These are phyloP conservation scores for Aleurites moluccanus DNA, from an alignment of 441 rosid species.

Conservation along the genomic window DNA sequence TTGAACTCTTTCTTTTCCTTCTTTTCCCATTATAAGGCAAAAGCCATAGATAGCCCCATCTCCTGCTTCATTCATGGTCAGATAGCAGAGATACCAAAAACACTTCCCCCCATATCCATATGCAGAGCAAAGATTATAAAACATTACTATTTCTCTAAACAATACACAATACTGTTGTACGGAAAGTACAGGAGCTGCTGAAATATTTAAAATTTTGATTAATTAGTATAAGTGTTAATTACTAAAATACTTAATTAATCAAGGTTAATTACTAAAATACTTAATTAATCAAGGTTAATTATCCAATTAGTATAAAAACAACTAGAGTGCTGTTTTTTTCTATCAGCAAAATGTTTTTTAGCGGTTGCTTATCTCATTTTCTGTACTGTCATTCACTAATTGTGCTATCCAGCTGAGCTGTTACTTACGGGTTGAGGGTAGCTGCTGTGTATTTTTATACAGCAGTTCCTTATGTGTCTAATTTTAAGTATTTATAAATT, in stretches of 20 bases:
- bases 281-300: neutral
- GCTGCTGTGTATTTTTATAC: too few relatives aligned
- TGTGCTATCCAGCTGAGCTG: conserved; percentile 26
- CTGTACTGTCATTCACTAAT: conserved; percentile 10
- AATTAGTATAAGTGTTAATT: neutral
- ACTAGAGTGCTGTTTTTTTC: conserved; percentile 6
- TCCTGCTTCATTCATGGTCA: conserved; percentile 30
- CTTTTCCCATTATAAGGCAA: conserved; percentile 11
- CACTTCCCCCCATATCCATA: conserved; percentile 29
- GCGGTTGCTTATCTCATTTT: conserved; percentile 23
- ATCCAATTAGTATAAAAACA: neutral
- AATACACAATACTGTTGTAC: conserved; percentile 13
- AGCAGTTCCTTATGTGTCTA: too few relatives aligned
- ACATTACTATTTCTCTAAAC: neutral
- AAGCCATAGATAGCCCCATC: conserved; percentile 28
- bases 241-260: neutral
- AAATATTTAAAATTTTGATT: neutral
- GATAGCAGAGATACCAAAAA: conserved; percentile 28
- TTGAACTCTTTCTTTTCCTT: conserved; percentile 3
- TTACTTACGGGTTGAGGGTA: too few relatives aligned
- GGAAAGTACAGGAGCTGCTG: conserved; percentile 7
- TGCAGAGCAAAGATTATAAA: neutral
- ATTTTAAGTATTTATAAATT: too few relatives aligned
- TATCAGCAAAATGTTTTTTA: conserved; percentile 2
- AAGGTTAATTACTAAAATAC: neutral